Conservation (phyloP, 768 basidiomycete species). For the Macrocybe gigantea region DNA sequence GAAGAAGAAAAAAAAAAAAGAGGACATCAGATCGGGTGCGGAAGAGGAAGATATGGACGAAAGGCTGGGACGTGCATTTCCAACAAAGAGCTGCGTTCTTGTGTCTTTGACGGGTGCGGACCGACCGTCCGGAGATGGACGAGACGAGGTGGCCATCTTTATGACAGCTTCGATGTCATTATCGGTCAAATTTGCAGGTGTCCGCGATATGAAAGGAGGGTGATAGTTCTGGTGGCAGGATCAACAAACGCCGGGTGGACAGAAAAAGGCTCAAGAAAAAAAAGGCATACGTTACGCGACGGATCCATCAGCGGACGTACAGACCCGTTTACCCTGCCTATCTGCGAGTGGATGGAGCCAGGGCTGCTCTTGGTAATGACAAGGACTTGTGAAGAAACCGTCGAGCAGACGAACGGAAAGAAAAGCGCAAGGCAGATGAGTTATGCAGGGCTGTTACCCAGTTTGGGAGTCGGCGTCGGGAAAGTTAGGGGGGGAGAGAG, state of each 20-base stretch:
- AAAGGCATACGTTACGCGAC: no score
- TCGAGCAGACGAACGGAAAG: no score
- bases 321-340: no score
- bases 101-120: constrained; percentile 64
- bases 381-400: no score
- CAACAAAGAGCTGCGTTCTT: constrained; percentile 92
- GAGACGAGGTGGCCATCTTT: constrained; percentile 78
- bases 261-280: neutral
- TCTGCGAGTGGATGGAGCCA: no score
- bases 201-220: constrained; percentile 6
- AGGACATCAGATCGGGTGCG: constrained; percentile 2
- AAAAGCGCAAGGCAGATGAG: no score
- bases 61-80: constrained; percentile 60
- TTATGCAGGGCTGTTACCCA: no score
- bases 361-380: no score
- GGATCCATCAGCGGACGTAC: no score
- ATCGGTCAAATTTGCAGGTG: constrained; percentile 44
- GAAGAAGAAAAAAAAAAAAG: constrained; percentile 1
- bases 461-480: no score
- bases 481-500: no score
- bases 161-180: constrained; percentile 93
- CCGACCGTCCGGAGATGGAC: constrained; percentile 44
- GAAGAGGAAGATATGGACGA: constrained; percentile 2
- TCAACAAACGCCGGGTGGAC: neutral
- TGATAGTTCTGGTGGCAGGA: constrained; percentile 7